These are phyloP conservation scores for Beauveria pseudobassiana DNA, from an alignment of 2,329 filamentous ascomycete genomes.

Conservation along the genomic window DNA sequence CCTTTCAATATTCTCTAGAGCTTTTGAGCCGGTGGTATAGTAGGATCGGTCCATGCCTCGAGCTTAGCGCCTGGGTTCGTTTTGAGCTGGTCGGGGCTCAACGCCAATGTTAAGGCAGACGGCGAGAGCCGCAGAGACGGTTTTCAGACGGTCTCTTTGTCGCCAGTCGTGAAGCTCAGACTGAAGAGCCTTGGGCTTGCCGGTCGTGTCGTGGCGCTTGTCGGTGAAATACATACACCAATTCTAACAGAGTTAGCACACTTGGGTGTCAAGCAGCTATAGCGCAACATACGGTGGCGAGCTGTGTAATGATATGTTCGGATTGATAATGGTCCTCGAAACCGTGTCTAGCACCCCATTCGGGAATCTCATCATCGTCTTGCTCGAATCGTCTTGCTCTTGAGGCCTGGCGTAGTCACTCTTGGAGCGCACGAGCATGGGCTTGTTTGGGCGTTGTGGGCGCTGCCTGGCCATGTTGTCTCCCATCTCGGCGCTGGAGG, in stretches of 20 bases:
- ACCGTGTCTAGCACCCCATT: slow-evolving; percentile 66
- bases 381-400: slow-evolving; percentile 32
- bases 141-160: slow-evolving; percentile 94
- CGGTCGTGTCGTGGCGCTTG: slow-evolving; percentile 92
- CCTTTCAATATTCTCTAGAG: slow-evolving; percentile 89
- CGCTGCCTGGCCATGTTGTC: slow-evolving; percentile 29
- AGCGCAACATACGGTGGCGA: slow-evolving; percentile 62
- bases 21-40: slow-evolving; percentile 68
- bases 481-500: slow-evolving; percentile 17
- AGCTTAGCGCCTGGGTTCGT: slow-evolving; percentile 88
- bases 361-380: slow-evolving; percentile 38
- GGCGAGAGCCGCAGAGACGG: slow-evolving; percentile 87
- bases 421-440: slow-evolving; percentile 47
- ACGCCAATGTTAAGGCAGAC: slow-evolving; percentile 97
- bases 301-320: slow-evolving; percentile 76
- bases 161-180: slow-evolving; percentile 85
- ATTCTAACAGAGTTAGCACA: slow-evolving; percentile 46
- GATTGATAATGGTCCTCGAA: slow-evolving; percentile 91
- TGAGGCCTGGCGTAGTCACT: slow-evolving; percentile 44
- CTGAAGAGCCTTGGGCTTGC: slow-evolving; percentile 65
- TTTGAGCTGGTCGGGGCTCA: slow-evolving; percentile 94
- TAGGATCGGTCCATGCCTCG: slow-evolving; percentile 95
- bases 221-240: slow-evolving; percentile 99
- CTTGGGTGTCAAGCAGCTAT: slow-evolving; percentile 4
- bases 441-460: slow-evolving; percentile 36